Evolutionary conservation across 2,329 filamentous ascomycete genomes (phyloP), one percentile per base, ranked within the genome.

Genomic region (Acarospora socialis): DNA sequence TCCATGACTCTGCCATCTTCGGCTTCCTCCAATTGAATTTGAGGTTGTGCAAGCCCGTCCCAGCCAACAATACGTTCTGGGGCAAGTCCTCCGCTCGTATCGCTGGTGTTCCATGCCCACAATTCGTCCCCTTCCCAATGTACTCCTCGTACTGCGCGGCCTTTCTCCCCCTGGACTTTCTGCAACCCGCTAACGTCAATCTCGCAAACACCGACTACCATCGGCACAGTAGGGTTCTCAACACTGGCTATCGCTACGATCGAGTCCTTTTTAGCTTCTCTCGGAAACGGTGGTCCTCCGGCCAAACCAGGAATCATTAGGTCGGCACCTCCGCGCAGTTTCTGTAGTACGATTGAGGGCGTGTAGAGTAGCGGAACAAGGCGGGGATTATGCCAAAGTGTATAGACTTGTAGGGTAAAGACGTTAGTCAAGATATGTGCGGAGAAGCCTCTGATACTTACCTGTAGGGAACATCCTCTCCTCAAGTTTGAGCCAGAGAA

Each of bases 111-210:
- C 68, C 70, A 77, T 4, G 59, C 59, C 72, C 73, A 79, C n/a
- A 77, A 47, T 53, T 80, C 75, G 53, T 80, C 75, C 1, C 74
- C 73, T 38, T 65, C 62, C 74, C 75, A 79, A 46, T 79, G 74
- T 29, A 78, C 54, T 3, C 68, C 73, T 40, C 69, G 63, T 7
- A 79, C 72, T 2, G 74, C 75, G 53, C 71, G 68, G 1, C 75
- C 75, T 46, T 71, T 76, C 9, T 61, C 57, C 0, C 74, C 73
- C 45, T 68, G 66, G 4, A 74, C 70, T 18, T 55, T 54, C 30
- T 61, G 57, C 31, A 77, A 47, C 2, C 54, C 57, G 27, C 64
- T 64, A 10, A 79, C 58, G 52, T 79, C 70, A 28, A 77, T 70
- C 44, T 70, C 65, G 46, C 73, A 78, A n/a, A 67, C 54, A 0